phyloP scores from a whole-genome alignment of 345 rosid species.

The Trapa bicornis region DNA sequence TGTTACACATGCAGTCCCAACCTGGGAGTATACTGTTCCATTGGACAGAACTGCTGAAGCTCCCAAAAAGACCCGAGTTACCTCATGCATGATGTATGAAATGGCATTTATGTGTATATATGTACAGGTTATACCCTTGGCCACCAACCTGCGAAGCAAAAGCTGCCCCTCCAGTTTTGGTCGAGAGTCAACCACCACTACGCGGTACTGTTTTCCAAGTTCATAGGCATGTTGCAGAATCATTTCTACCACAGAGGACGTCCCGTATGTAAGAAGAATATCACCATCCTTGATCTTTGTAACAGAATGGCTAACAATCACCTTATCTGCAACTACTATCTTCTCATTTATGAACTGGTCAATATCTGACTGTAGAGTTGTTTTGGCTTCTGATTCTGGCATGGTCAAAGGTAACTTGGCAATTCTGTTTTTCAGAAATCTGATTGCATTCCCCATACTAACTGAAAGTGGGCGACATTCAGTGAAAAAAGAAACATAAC shows the following conservation, averaged over 20 bases:
- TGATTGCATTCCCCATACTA: slow-evolving; percentile 92
- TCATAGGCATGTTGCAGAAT: slow-evolving; percentile 76
- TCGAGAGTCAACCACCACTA: slow-evolving; percentile 82
- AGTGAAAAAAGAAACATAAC: slow-evolving; percentile 73
- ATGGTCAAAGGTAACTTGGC: slow-evolving; percentile 57
- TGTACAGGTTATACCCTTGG: slow-evolving; percentile 66
- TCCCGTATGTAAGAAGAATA: slow-evolving; percentile 83
- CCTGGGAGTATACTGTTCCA: slow-evolving; percentile 89
- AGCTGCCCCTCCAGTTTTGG: slow-evolving; percentile 90
- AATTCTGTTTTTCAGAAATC: slow-evolving; percentile 61
- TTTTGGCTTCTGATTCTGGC: slow-evolving; percentile 69
- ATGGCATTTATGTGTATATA: slow-evolving; percentile 84
- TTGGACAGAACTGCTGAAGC: slow-evolving; percentile 93
- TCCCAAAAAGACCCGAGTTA: slow-evolving; percentile 79
- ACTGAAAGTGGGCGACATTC: slow-evolving; percentile 87
- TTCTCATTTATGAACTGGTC: slow-evolving; percentile 73
- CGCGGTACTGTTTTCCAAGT: slow-evolving; percentile 66
- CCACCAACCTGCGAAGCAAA: slow-evolving; percentile 78
- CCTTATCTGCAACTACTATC: slow-evolving; percentile 58
- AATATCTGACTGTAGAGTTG: slow-evolving; percentile 57
- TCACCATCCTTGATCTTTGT: slow-evolving; percentile 85
- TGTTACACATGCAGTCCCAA: slow-evolving; percentile 90
- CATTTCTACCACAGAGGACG: slow-evolving; percentile 83
- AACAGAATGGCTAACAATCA: slow-evolving; percentile 77
- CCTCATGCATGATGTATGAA: slow-evolving; percentile 94